Evolutionary conservation across 2,329 filamentous ascomycete species (phyloP).

Genomic region (Pseudocercospora cruenta): DNA sequence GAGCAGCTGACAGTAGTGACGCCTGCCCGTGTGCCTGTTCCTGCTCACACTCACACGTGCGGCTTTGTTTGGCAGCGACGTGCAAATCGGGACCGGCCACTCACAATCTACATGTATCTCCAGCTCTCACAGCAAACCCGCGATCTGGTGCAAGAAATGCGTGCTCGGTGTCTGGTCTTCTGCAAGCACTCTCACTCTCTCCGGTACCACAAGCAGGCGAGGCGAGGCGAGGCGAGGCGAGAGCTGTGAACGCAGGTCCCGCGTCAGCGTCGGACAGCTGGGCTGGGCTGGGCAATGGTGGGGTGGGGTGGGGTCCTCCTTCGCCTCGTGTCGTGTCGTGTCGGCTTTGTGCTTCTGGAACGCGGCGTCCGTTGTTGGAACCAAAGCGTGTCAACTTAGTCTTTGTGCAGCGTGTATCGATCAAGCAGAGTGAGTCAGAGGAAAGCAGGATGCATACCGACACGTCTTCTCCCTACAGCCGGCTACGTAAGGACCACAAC

Average conservation of each 20-base stretch:
- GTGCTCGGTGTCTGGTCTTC: background rate
- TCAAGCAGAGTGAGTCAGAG: background rate
- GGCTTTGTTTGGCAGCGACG: background rate
- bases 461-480: background rate
- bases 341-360: background rate
- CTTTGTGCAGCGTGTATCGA: background rate
- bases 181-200: too few relatives aligned
- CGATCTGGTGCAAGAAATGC: background rate
- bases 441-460: background rate
- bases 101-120: background rate
- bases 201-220: background rate
- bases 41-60: background rate
- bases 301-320: background rate
- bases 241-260: background rate
- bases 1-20: background rate
- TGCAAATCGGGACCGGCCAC: background rate
- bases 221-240: too few relatives aligned
- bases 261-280: background rate
- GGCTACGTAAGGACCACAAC: background rate
- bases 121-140: background rate
- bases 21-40: background rate
- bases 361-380: background rate
- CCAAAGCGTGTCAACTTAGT: too few relatives aligned
- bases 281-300: too few relatives aligned
- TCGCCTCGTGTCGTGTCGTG: background rate